Evolutionary conservation across 805 yeast species (phyloP).

Genomic region (Starmerella lactis-condensi): DNA sequence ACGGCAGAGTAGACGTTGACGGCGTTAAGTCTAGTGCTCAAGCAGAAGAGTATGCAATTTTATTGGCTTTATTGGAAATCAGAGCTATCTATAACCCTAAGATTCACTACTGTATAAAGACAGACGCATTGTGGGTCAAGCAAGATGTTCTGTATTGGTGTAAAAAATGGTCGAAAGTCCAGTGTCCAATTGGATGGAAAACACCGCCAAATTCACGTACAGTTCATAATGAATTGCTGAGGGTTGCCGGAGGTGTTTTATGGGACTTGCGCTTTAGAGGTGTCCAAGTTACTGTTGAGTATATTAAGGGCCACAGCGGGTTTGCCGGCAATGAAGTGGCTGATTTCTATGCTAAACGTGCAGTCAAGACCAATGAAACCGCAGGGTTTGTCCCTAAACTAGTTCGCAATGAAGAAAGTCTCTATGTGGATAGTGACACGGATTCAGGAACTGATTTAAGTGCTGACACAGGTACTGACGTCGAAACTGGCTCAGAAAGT

Average conservation of each 20-base stretch:
- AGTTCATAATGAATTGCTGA: conserved; percentile 4
- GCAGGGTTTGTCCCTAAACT: conserved; percentile 2
- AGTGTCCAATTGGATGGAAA: conserved; percentile 5
- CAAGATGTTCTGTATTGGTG: conserved; percentile 4
- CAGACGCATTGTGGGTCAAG: conserved; percentile 5
- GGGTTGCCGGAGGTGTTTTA: conserved; percentile 8
- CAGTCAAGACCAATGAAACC: conserved; percentile 3
- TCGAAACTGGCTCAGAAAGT: background rate
- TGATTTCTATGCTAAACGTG: conserved; percentile 4
- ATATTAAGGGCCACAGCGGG: conserved; percentile 8
- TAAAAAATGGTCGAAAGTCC: conserved; percentile 5
- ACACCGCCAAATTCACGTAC: conserved; percentile 1
- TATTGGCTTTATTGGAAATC: conserved; percentile 8
- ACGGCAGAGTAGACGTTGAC: conserved; percentile 5
- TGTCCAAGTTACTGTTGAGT: background rate
- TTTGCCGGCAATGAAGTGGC: conserved; percentile 7
- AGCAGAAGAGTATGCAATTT: conserved; percentile 10
- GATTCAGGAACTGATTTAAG: background rate
- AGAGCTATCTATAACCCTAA: conserved; percentile 1
- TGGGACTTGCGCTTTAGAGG: conserved; percentile 10
- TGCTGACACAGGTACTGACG: background rate
- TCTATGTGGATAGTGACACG: background rate
- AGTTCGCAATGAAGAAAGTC: background rate
- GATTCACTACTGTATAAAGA: conserved; percentile 1
- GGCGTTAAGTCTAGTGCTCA: conserved; percentile 6